A percentile compares a stretch with the other conserved stretches of the same genome.
These are phyloP conservation scores for Xylariomycetidae sp. DNA, from an alignment of 2,329 filamentous ascomycete genomes.

Conservation along the genomic window DNA sequence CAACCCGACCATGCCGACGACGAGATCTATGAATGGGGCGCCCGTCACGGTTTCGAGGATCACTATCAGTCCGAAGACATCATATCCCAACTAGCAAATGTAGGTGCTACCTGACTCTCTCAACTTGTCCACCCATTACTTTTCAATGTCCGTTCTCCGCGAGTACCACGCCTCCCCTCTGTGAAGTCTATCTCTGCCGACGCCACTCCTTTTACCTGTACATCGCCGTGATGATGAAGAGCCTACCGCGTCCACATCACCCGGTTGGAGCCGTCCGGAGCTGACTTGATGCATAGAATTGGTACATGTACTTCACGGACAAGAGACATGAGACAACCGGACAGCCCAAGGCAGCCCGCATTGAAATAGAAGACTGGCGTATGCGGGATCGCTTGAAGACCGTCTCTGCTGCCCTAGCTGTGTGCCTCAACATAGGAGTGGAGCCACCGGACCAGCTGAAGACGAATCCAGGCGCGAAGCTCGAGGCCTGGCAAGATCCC, in stretches of 20 bases:
- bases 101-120: constrained; percentile 37
- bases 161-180: no score
- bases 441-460: constrained; percentile 96
- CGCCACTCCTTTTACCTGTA: no score
- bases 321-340: constrained; percentile 95
- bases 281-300: constrained; percentile 57
- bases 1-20: constrained; percentile 37
- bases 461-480: constrained; percentile 84
- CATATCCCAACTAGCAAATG: constrained; percentile 74
- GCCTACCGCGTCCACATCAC: no score
- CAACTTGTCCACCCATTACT: not conserved
- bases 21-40: constrained; percentile 47
- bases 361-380: constrained; percentile 83
- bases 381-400: constrained; percentile 97
- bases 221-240: no score
- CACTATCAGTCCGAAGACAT: constrained; percentile 90
- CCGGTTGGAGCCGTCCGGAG: no score
- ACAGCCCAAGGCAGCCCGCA: constrained; percentile 64
- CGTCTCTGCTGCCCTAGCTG: constrained; percentile 85
- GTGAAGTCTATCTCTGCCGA: no score
- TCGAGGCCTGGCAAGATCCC: constrained; percentile 97
- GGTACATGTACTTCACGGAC: constrained; percentile 99
- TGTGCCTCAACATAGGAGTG: constrained; percentile 95
- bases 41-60: constrained; percentile 84
- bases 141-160: not conserved